Evolutionary conservation across 129 eudicot species (phyloP).

Genomic region (Kitagawia praeruptora): DNA sequence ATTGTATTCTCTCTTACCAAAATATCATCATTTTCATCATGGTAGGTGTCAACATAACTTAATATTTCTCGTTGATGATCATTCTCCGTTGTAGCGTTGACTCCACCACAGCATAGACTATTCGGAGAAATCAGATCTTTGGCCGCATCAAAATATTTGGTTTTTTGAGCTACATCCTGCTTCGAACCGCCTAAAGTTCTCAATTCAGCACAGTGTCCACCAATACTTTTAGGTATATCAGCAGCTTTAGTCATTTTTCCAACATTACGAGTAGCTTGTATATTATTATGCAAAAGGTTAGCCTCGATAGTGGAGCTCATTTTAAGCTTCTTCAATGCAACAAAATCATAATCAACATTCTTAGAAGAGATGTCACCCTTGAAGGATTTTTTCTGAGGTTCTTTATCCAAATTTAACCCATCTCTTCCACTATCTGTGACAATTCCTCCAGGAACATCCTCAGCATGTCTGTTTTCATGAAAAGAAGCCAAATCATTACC

Average conservation of each 20-base stretch:
- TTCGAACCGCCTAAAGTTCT: neutral
- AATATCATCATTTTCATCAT: conserved; percentile 31
- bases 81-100: too few relatives aligned
- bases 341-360: conserved; percentile 11
- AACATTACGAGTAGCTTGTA: conserved; percentile 16
- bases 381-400: conserved; percentile 7
- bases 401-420: conserved; percentile 12
- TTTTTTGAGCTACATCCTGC: too few relatives aligned
- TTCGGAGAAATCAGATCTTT: too few relatives aligned
- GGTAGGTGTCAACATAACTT: conserved; percentile 1
- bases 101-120: too few relatives aligned
- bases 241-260: conserved; percentile 4
- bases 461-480: conserved; percentile 9
- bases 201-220: conserved; percentile 11
- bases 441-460: conserved; percentile 4
- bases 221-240: conserved; percentile 1
- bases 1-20: conserved; percentile 35
- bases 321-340: conserved; percentile 14
- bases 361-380: conserved; percentile 8
- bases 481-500: conserved; percentile 11
- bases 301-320: conserved; percentile 11
- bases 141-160: too few relatives aligned
- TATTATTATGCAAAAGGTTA: conserved; percentile 12
- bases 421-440: conserved; percentile 9
- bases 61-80: too few relatives aligned